These are phyloP conservation scores for Fusarium camptoceras DNA, from an alignment of 2,329 filamentous ascomycete genomes.

Conservation along the genomic window DNA sequence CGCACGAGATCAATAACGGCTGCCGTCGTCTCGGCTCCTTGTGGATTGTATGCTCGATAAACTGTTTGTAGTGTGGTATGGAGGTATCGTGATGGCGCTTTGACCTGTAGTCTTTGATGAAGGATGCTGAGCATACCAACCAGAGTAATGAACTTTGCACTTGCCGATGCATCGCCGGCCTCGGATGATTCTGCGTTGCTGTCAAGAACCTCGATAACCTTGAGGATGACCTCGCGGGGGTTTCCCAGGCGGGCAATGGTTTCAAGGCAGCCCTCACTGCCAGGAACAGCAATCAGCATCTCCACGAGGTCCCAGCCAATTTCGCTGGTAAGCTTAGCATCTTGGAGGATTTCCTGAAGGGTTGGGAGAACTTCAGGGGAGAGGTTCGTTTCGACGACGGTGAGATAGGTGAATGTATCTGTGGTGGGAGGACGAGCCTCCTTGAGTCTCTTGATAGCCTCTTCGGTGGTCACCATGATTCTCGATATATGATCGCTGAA, in stretches of 20 bases:
- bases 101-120: slow-evolving; percentile 80
- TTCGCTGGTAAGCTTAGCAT: slow-evolving; percentile 75
- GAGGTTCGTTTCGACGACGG: slow-evolving; percentile 80
- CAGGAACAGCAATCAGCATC: slow-evolving; percentile 75
- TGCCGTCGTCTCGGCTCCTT: slow-evolving; percentile 74
- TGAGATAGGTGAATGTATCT: slow-evolving; percentile 82
- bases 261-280: slow-evolving; percentile 76
- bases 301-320: slow-evolving; percentile 89
- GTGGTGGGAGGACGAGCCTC: slow-evolving; percentile 64
- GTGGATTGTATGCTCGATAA: slow-evolving; percentile 72
- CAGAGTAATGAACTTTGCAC: slow-evolving; percentile 73
- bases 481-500: neutral
- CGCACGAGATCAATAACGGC: slow-evolving; percentile 78
- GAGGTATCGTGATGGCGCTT: slow-evolving; percentile 81
- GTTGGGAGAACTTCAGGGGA: slow-evolving; percentile 73
- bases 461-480: slow-evolving; percentile 52
- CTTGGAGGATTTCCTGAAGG: slow-evolving; percentile 75
- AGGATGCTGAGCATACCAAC: slow-evolving; percentile 78
- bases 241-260: slow-evolving; percentile 83
- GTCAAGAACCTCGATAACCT: slow-evolving; percentile 79
- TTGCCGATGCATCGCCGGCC: slow-evolving; percentile 51
- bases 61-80: slow-evolving; percentile 81
- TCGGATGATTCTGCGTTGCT: slow-evolving; percentile 56
- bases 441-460: slow-evolving; percentile 59
- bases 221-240: slow-evolving; percentile 83